phyloP scores from a whole-genome alignment of 176 grass and related monocot genomes.

The Sorghum bicolor region Sorghum_bicolor_NCBIv3 NC_012872.2:4777501-4778000 shows the following conservation, averaged over 20 bases:
- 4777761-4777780: not conserved
- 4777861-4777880: not conserved
- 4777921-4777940: conserved; percentile 46
- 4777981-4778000: conserved; percentile 82
- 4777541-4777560: not conserved
- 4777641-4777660: not conserved
- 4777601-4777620: conserved; percentile 5
- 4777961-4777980: conserved; percentile 76
- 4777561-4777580: conserved; percentile 14
- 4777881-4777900: conserved; percentile 12
- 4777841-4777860: conserved; percentile 19
- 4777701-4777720: not conserved
- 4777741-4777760: not conserved
- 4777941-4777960: conserved; percentile 68
- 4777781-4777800: not conserved
- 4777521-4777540: not conserved
- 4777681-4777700: not conserved
- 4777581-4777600: not conserved
- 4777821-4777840: not conserved
- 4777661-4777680: not conserved
- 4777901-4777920: conserved; percentile 47
- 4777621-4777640: not conserved
- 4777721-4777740: not conserved
- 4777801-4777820: not conserved
- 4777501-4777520: conserved; percentile 1